A percentile compares a stretch with the other conserved stretches of the same genome.
Conservation (phyloP, 176 grass and related monocot genomes). For the Stipa capillata region DNA sequence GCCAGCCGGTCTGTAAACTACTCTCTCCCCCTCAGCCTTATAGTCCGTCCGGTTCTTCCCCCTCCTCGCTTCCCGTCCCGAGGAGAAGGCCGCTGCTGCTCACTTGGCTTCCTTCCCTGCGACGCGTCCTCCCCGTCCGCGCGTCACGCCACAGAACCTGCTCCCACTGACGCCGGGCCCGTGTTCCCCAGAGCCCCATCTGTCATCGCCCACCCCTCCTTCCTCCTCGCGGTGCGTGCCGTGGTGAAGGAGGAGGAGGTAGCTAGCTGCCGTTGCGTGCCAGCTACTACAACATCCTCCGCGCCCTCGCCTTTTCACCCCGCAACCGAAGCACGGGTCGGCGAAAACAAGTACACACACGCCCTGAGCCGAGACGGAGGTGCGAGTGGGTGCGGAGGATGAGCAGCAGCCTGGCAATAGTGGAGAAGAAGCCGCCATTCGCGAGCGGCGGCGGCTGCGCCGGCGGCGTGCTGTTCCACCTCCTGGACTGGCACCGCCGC, state of each 20-base stretch:
- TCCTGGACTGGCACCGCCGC: slow-evolving; percentile 82
- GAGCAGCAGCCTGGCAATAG: slow-evolving; percentile 82
- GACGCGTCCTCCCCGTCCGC: background rate
- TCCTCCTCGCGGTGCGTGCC: slow-evolving; percentile 33
- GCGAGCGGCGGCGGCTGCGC: slow-evolving; percentile 36
- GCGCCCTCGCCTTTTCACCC: slow-evolving; percentile 19
- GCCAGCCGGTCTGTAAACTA: no score
- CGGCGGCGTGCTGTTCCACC: slow-evolving; percentile 72
- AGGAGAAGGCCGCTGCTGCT: background rate
- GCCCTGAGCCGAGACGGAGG: background rate
- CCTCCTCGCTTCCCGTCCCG: background rate
- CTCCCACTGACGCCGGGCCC: background rate
- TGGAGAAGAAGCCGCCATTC: slow-evolving; percentile 54
- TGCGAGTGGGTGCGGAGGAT: background rate
- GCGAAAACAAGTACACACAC: background rate
- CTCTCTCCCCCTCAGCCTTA: background rate
- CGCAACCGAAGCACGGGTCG: slow-evolving; percentile 28
- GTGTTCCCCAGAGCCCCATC: background rate
- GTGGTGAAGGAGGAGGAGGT: slow-evolving; percentile 10
- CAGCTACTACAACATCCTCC: slow-evolving; percentile 28
- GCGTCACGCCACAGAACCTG: background rate
- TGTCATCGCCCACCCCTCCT: background rate
- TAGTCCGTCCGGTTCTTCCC: background rate
- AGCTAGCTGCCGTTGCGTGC: slow-evolving; percentile 43
- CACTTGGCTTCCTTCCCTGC: slow-evolving; percentile 9